Conservation (phyloP, 345 rosid genomes). For the Angophora floribunda region DNA sequence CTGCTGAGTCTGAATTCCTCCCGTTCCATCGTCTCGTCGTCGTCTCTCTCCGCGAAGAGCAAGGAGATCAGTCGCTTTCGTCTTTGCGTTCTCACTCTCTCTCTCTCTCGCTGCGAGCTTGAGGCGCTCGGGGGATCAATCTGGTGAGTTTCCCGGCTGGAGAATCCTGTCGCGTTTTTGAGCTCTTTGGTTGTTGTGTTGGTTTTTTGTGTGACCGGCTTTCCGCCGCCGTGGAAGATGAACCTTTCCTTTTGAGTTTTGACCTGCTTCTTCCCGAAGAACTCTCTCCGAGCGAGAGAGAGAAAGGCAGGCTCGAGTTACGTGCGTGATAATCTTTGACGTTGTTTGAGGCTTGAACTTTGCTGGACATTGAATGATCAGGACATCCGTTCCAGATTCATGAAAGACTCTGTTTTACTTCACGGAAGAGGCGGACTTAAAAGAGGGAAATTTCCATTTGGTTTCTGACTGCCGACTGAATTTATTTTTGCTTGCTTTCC, state of each 20-base stretch:
- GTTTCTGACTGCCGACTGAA: not conserved
- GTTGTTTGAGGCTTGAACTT: not conserved
- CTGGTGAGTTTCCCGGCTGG: constrained; percentile 3
- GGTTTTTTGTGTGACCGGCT: not conserved
- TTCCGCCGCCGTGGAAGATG: not conserved
- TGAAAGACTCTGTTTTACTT: no score
- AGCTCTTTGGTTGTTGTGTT: not conserved
- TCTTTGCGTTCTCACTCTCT: not conserved
- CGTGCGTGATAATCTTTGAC: not conserved
- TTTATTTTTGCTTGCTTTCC: not conserved
- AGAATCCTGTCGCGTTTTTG: not conserved
- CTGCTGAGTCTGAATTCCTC: constrained; percentile 3
- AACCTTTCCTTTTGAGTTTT: not conserved
- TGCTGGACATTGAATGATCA: not conserved
- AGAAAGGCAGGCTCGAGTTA: not conserved
- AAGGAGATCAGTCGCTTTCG: not conserved
- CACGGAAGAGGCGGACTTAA: not conserved
- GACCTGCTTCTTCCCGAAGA: not conserved
- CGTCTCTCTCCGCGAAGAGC: not conserved
- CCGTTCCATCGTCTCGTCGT: not conserved
- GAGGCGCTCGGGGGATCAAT: not conserved
- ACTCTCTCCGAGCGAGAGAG: not conserved
- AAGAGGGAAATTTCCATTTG: not conserved
- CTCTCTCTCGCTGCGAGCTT: not conserved
- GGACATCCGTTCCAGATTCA: not conserved